Evolutionary conservation across 345 rosid species (phyloP).

Genomic region (Pistacia vera): DNA sequence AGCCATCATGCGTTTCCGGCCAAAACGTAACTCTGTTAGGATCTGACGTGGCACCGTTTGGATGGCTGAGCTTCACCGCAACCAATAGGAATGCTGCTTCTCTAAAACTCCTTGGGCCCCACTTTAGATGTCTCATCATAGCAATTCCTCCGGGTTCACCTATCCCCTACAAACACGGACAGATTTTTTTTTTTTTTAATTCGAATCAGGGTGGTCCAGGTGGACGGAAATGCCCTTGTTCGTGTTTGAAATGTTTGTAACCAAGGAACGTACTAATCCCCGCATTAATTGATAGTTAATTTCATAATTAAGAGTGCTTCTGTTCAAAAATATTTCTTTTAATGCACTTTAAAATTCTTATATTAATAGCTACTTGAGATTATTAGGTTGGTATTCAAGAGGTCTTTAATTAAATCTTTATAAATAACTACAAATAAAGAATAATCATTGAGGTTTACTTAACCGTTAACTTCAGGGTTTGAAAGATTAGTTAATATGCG

Average conservation of each 20-base stretch:
- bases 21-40: conserved; percentile 14
- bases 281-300: not conserved
- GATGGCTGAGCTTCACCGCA: conserved; percentile 34
- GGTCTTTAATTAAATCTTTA: too few species aligned
- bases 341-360: too few species aligned
- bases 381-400: too few species aligned
- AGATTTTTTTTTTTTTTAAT: not conserved
- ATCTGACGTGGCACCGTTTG: conserved; percentile 31
- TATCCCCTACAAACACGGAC: conserved; percentile 20
- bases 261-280: not conserved
- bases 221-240: conserved; percentile 7
- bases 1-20: conserved; percentile 28
- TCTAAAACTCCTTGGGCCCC: conserved; percentile 33
- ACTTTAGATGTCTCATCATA: conserved; percentile 27
- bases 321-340: too few species aligned
- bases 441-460: too few species aligned
- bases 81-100: conserved; percentile 50
- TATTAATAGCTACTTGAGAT: too few species aligned
- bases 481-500: too few species aligned
- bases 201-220: not conserved
- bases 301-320: too few species aligned
- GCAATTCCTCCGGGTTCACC: conserved; percentile 4
- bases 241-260: not conserved
- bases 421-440: too few species aligned
- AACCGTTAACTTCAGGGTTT: too few species aligned